Base-by-base conservation (phyloP, 2,329 filamentous ascomycete genomes). In the Cercospora canescens region DNA sequence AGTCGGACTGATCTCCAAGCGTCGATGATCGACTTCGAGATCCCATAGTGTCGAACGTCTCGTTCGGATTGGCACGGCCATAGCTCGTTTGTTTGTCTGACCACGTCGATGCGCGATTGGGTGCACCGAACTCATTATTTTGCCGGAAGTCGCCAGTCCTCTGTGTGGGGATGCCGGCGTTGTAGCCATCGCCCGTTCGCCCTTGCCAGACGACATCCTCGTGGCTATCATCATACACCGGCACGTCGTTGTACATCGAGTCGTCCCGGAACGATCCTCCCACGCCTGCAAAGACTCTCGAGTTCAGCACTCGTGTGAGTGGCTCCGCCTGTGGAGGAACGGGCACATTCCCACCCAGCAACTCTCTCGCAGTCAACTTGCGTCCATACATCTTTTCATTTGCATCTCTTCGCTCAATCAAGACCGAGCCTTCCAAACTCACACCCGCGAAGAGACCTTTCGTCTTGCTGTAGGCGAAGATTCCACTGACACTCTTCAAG, bases 391-490 rank as follows among this genome's bases (percentile, higher is more conserved):
- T 86, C 81, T 96, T 97, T 81, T 97, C 91, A 77, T 99, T 99
- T 73, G 95, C 95, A 80, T 99, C 95, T 81, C 93, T 91, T 70
- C 95, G 88, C 82, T 99, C 95, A 69, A 98, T 92, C 70, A 99
- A 90, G 61, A 92, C 93, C 68, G 91, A 94, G 24, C 95, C 95
- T 79, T 99, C 95, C 71, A 99, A 83, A 72, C 92, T 96, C 56
- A 99, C 94, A 76, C 95, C 95, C 5, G 95, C 95, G 74, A 99
- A 99, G 34, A 99, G 83, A 21, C 95, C 95, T 83, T 97, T 98
- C 12, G 95, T 99, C 82, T 97, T 98, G 78, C 91, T 95, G 84
- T 99, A 99, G 75, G 92, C 92, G 83, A 99, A 99, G 58, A 99
- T 90, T 61, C 92, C 95, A 0, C 94, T 91, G 8, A 98, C 91